Evolutionary conservation across 768 basidiomycete species (phyloP), one percentile per base, ranked within the genome.

Genomic region (Boletus rubroflammeus): DNA sequence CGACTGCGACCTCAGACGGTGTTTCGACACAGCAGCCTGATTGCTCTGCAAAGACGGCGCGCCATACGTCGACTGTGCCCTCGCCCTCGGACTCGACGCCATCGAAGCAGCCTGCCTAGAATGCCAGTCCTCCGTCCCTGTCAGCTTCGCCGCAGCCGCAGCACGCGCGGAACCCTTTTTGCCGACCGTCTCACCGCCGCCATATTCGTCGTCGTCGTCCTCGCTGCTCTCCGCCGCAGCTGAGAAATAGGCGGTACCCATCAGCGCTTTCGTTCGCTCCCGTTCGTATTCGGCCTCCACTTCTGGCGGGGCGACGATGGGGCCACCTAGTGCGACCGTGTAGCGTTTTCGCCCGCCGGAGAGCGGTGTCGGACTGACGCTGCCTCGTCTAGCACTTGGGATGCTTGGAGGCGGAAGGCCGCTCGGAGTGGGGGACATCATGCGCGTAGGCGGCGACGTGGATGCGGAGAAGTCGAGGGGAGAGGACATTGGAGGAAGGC

Each of bases 291-390:
- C 72, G 9, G 62, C 57, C 34, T 60, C 69, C 49, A 58, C 59
- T 45, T 60, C 72, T 28, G 58, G 65, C 54, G 61, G 68, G 35
- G 62, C 73, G 57, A 82, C 78, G 55, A 90, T 83, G 0, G 88
- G 85, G 3, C 81, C 86, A 10, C 89, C 90, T 0, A 93, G 78
- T 0, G 91, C 90, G 31, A 93, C 90, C 0, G 91, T 93, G 65
- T 93, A 93, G 36, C 91, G 78, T 63, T 93, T 93, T 55, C 90
- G 61, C 19, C 55, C 59, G 2, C 43, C 74, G 2, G 76, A 71
- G 0, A 81, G 72, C 2, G 91, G 89, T 3, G 88, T 90, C 2
- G 85, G 83, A 53, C 83, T 83, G 50, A 84, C 78, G 62, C 83
- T 86, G 5, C 76, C 73, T 15, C 77, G 78, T 19, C 83, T 74